A percentile compares a stretch with the other conserved stretches of the same genome.
Conservation (phyloP, 805 yeast species). For the Saccharomyces mikatae region DNA sequence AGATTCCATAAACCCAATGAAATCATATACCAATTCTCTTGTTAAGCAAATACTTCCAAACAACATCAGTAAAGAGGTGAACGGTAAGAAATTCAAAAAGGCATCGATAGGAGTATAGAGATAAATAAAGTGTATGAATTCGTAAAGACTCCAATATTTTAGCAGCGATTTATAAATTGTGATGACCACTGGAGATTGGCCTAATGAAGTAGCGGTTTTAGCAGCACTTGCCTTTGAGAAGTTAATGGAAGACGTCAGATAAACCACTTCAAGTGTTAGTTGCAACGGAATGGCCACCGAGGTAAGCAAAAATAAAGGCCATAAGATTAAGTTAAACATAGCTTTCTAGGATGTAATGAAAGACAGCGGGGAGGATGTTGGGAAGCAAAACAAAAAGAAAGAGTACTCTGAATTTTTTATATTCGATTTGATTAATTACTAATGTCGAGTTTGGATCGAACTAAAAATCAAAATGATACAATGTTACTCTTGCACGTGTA, state of each 20-base stretch:
- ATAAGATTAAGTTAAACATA: conserved; percentile 1
- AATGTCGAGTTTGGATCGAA: neutral
- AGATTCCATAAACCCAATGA: conserved; percentile 13
- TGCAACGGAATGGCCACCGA: conserved; percentile 19
- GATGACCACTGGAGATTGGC: neutral
- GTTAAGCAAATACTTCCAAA: conserved; percentile 6
- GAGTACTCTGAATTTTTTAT: neutral
- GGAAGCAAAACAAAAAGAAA: neutral
- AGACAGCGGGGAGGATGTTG: neutral
- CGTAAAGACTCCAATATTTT: conserved; percentile 20
- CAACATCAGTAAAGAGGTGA: conserved; percentile 7
- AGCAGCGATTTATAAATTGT: conserved; percentile 7
- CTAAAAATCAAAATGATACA: neutral
- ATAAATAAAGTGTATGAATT: conserved; percentile 9
- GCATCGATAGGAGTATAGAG: conserved; percentile 10
- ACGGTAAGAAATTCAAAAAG: conserved; percentile 9
- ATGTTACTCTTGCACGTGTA: neutral
- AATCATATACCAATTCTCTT: conserved; percentile 13
- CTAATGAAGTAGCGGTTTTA: neutral
- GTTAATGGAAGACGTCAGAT: conserved; percentile 1
- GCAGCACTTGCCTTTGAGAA: neutral
- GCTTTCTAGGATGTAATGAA: neutral
- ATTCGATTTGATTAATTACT: neutral
- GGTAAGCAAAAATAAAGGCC: conserved; percentile 8
- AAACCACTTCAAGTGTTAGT: conserved; percentile 17